Base-by-base conservation (phyloP, 352 stramenopile genomes). In the Hyaloperonospora brassicae region DNA sequence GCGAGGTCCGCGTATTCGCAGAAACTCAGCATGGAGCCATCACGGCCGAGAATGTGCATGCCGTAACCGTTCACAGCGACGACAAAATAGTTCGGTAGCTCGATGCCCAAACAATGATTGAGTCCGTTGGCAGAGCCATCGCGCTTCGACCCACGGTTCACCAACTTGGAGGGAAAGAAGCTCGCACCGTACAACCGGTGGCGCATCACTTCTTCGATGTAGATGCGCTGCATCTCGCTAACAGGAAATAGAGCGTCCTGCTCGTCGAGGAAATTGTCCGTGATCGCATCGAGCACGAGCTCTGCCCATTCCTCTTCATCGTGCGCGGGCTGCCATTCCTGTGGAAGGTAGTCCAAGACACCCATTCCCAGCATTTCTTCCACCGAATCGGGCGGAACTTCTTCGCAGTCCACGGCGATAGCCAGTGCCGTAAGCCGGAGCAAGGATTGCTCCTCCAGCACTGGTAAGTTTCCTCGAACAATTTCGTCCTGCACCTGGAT, bases 401-500 rank as follows among this genome's bases (percentile, higher is more conserved):
- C 87, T 46, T 77, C 68, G 27, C 68, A 74, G 50, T 95, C 92
- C 13, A 96, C 79, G 8, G 81, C 79, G 39, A 97, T 82, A 10
- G 82, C 80, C 9, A 91, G 52, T 22, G 87, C 72, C 0, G 86
- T 77, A 21, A 97, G 70, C 22, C 86, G 72, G 40, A 93, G 57
- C 6, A 95, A 66, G 8, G 84, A 64, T 23, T 90, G 76, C 55
- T 95, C 67, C 61, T 90, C 76, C 21, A 87, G 57, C 30, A 97
- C 64, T 8, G 84, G 73, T 30, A 97, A 53, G 39, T 95, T 90
- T 10, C 87, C 87, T 38, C 76, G 85, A 23, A 96, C 88, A 45
- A 97, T 85, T 47, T 97, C 92, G 50, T 97, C 87, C 49, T 96
- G 76, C 13, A 92, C 86, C 64, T 98, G 90, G 25, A 96, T 83